Conservation (phyloP, 208 protist genomes). For the Phytomonas sp. region DNA sequence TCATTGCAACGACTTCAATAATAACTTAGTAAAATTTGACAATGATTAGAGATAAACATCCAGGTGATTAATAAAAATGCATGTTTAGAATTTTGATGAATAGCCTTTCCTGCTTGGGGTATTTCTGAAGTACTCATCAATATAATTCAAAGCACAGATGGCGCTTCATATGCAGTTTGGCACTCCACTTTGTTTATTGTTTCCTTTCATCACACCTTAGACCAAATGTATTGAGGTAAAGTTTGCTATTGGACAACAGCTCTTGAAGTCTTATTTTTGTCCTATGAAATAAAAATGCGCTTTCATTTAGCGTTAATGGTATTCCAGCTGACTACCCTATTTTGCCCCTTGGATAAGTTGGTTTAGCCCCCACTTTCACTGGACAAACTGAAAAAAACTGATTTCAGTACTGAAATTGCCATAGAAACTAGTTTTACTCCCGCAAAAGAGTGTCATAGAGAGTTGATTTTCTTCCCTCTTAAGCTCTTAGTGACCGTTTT, state of each 20-base stretch:
- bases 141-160: not conserved
- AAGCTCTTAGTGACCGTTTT: not conserved
- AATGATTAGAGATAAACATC: not conserved
- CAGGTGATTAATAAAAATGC: not conserved
- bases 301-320: not conserved
- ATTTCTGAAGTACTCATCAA: not conserved
- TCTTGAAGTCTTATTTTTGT: not conserved
- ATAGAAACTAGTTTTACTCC: not conserved
- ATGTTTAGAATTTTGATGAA: not conserved
- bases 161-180: not conserved
- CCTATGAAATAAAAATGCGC: not conserved
- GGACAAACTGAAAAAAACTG: not conserved
- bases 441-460: not conserved
- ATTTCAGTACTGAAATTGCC: not conserved
- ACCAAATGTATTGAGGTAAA: not conserved
- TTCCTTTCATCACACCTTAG: not conserved
- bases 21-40: not conserved
- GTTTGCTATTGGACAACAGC: not conserved
- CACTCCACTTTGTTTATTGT: not conserved
- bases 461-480: not conserved
- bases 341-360: not conserved
- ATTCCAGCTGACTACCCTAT: not conserved
- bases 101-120: not conserved
- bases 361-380: not conserved
- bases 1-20: not conserved